A percentile compares a stretch with the other conserved stretches of the same genome.
Evolutionary conservation across 176 grass and related monocot genomes (phyloP).

Genomic region (Oryza punctata): DNA sequence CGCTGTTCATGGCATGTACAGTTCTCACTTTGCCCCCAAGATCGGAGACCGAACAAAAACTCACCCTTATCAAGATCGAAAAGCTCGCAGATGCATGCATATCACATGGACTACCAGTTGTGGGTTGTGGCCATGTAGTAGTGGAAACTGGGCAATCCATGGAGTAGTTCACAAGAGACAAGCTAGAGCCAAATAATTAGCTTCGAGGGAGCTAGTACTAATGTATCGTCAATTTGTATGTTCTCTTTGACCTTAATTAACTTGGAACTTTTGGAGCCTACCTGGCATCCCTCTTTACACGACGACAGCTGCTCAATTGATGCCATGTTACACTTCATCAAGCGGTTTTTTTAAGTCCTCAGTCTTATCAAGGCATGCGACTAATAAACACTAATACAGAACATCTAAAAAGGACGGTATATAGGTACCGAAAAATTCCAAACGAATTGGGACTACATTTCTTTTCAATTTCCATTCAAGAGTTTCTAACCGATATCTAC

Average conservation of each 20-base stretch:
- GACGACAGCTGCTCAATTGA: not conserved
- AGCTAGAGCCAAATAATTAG: not conserved
- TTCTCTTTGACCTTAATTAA: conserved; percentile 44
- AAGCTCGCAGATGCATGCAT: conserved; percentile 11
- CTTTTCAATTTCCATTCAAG: too few relatives aligned
- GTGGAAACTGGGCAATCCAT: not conserved
- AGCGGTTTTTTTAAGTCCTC: not conserved
- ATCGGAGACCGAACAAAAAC: conserved; percentile 53
- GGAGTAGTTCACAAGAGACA: not conserved
- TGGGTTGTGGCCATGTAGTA: not conserved
- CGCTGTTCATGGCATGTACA: not conserved
- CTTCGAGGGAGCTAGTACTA: too few relatives aligned
- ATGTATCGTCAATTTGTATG: not conserved
- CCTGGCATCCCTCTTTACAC: conserved; percentile 13
- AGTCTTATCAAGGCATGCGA: not conserved
- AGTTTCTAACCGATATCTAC: too few relatives aligned
- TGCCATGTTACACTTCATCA: not conserved
- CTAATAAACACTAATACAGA: not conserved
- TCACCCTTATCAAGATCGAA: conserved; percentile 29
- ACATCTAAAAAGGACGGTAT: too few relatives aligned
- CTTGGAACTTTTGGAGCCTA: conserved; percentile 7
- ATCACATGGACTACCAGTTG: not conserved
- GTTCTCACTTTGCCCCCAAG: conserved; percentile 39
- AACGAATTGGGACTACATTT: too few relatives aligned
- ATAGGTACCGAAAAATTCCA: too few relatives aligned